Evolutionary conservation across 2,329 filamentous ascomycete species (phyloP).

Genomic region (Pseudopithomyces maydicus): DNA sequence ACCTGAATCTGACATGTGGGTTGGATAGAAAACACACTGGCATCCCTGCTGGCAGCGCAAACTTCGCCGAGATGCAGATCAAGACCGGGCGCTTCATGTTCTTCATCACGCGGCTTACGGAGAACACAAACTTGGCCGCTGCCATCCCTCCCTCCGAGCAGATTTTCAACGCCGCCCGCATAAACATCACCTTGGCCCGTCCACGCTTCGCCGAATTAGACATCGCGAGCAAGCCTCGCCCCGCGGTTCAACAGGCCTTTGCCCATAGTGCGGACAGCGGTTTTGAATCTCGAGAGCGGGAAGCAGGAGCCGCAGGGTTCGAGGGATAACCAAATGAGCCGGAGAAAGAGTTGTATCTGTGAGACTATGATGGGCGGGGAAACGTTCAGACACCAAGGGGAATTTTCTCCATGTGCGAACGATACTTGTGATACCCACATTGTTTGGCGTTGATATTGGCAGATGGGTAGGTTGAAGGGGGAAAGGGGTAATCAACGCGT

Average conservation of each 20-base stretch:
- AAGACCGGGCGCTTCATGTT: conserved; percentile 85
- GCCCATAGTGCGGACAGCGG: conserved; percentile 37
- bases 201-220: conserved; percentile 75
- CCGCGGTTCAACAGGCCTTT: conserved; percentile 44
- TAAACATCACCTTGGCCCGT: conserved; percentile 87
- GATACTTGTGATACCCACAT: conserved; percentile 5
- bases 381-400: background rate
- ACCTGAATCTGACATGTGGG: conserved; percentile 39
- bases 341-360: background rate
- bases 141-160: conserved; percentile 90
- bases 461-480: background rate
- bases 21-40: conserved; percentile 70
- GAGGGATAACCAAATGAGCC: background rate
- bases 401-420: background rate
- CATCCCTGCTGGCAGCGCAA: conserved; percentile 79
- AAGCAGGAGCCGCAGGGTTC: background rate
- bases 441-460: background rate
- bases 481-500: background rate
- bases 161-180: conserved; percentile 84
- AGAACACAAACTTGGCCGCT: conserved; percentile 95
- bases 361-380: background rate
- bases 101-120: conserved; percentile 93
- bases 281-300: conserved; percentile 20
- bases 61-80: conserved; percentile 81
- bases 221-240: conserved; percentile 46